Evolutionary conservation across 768 basidiomycete species (phyloP).

Genomic region (Termitomyces sp.): DNA sequence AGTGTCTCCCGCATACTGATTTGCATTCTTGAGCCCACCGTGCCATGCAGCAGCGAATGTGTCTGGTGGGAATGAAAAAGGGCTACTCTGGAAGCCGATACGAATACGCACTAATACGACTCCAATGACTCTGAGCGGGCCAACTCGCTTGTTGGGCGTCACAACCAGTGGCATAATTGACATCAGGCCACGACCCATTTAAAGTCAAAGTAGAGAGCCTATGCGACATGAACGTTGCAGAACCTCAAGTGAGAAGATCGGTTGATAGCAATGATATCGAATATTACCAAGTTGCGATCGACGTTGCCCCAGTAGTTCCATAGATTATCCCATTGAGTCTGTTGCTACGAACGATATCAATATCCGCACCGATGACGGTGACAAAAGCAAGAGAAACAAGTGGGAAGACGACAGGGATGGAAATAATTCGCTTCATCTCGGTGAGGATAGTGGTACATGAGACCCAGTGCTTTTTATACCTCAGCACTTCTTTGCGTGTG

Average conservation of each 20-base stretch:
- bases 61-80: constrained; percentile 23
- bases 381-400: background rate
- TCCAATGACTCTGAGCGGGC: constrained; percentile 61
- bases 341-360: constrained; percentile 29
- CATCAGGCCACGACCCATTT: constrained; percentile 49
- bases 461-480: constrained; percentile 1
- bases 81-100: background rate
- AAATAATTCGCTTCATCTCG: constrained; percentile 6
- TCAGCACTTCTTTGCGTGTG: background rate
- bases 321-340: constrained; percentile 34
- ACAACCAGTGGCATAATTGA: constrained; percentile 63
- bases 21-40: constrained; percentile 38
- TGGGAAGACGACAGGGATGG: background rate
- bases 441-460: background rate
- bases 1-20: constrained; percentile 35
- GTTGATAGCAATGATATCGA: background rate
- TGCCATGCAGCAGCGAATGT: constrained; percentile 54
- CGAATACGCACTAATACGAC: constrained; percentile 35
- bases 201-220: constrained; percentile 45
- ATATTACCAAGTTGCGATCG: constrained; percentile 35
- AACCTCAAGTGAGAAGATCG: background rate
- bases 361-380: constrained; percentile 6
- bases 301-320: constrained; percentile 31
- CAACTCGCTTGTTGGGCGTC: constrained; percentile 59
- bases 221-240: background rate